These are phyloP conservation scores for Chaetomiaceae sp. DNA, from an alignment of 2,329 filamentous ascomycete species.

Conservation along the genomic window DNA sequence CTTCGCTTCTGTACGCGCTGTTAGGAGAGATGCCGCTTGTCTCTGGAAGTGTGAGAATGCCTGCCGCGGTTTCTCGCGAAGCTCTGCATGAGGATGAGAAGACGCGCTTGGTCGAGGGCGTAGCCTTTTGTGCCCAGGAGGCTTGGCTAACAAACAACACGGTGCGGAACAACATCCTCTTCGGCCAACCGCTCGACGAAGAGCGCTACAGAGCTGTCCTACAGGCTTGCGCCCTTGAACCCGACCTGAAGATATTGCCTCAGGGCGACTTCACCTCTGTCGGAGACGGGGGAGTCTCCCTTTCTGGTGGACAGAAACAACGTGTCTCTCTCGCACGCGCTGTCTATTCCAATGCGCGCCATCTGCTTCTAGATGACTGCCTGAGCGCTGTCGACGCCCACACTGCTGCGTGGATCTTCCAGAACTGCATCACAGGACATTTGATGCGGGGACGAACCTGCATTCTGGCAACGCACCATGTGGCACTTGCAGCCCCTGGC, in stretches of 20 bases:
- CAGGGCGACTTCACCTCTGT: conserved; percentile 89
- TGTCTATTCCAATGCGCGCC: conserved; percentile 87
- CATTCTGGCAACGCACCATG: conserved; percentile 90
- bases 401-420: conserved; percentile 95
- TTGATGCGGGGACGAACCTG: conserved; percentile 86
- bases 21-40: conserved; percentile 16
- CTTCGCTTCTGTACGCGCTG: conserved; percentile 15
- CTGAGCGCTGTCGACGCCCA: conserved; percentile 94
- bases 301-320: conserved; percentile 95
- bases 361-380: conserved; percentile 88
- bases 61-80: conserved; percentile 76
- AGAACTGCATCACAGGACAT: conserved; percentile 80
- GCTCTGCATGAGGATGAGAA: conserved; percentile 76
- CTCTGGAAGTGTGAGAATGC: conserved; percentile 34
- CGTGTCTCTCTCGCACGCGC: conserved; percentile 95
- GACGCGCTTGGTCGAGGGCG: conserved; percentile 79
- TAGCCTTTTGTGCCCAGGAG: conserved; percentile 92
- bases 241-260: conserved; percentile 85
- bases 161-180: conserved; percentile 91
- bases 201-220: conserved; percentile 81
- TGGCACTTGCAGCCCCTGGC: conserved; percentile 72
- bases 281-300: conserved; percentile 93
- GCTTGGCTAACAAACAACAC: conserved; percentile 94
- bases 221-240: conserved; percentile 80
- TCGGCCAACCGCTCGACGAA: conserved; percentile 73